Base-by-base conservation (phyloP, 1,284 basidiomycete genomes). In the Lentinus polychrous region DNA sequence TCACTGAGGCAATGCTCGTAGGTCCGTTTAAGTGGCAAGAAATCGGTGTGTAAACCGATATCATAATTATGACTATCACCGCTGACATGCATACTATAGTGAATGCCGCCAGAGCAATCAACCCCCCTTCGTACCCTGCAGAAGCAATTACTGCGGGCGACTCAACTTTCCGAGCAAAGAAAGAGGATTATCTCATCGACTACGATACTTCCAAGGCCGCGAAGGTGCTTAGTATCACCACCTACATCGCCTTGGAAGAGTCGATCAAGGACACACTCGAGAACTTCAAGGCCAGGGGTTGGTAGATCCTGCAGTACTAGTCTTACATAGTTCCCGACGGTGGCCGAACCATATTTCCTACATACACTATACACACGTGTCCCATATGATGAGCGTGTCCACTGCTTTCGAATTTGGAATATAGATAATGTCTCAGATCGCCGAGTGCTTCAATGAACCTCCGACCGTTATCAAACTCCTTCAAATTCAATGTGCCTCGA, bases 11-110 rank as follows among this genome's bases (percentile, higher is more conserved):
- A 10, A 37, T 37, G 35, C 14, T 37, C 35, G 18, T 6, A 37
- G 35, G 20, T 20, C 22, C 54, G 0, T 63, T 46, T 53, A 62
- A 54, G 46, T 66, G 61, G 63, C 65, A 70, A 38, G 61, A 66
- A 44, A 64, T 55, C 34, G 48, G 66, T 66, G 45, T 42, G 47
- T 53, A 2, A 31, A 27, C 14, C 36, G 45, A 14, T 11, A 17
- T 40, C 3, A 8, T 8, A 20, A 20, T 10, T 23, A 3, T n/a
- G 23, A 8, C 43, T 17, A 42, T 43, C 3, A 43, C 4, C 42
- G 22, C 34, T 39, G 20, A 40, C 17, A n/a, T 41, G 5, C 10
- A 12, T 17, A 5, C 37, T n/a, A 36, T 24, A 47, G 46, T 47
- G 46, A 31, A 39, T 22, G 36, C 15, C 14, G 34, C 18, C 10